Conservation (phyloP, 2,329 filamentous ascomycete species). For the Sclerotiophoma versabilis region DNA sequence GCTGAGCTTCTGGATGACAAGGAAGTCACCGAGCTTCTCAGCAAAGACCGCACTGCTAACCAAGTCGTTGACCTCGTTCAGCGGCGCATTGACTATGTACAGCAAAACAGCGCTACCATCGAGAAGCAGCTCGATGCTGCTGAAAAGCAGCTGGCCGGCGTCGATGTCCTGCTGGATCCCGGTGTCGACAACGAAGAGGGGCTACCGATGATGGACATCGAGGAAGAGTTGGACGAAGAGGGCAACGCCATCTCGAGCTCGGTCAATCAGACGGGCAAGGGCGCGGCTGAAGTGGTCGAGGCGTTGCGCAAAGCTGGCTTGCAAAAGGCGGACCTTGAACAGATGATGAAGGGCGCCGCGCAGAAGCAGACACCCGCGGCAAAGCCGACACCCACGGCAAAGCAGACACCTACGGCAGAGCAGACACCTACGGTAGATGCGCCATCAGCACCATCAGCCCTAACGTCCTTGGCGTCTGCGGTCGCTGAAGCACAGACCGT, state of each 20-base stretch:
- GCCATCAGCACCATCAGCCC: not conserved
- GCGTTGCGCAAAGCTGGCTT: constrained; percentile 77
- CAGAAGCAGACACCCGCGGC: not conserved
- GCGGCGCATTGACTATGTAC: constrained; percentile 87
- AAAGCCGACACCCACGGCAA: not conserved
- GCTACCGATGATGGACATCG: constrained; percentile 85
- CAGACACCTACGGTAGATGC: not conserved
- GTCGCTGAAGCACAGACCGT: not conserved
- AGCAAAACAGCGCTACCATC: constrained; percentile 77
- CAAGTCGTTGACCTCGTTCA: constrained; percentile 74
- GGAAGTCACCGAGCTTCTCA: constrained; percentile 64
- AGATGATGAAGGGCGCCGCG: constrained; percentile 19
- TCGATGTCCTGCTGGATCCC: constrained; percentile 63
- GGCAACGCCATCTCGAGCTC: constrained; percentile 75
- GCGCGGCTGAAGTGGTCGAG: constrained; percentile 72
- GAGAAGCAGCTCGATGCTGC: constrained; percentile 74
- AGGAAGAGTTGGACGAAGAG: constrained; percentile 90
- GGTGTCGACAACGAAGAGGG: constrained; percentile 71
- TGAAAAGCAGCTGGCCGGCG: constrained; percentile 72
- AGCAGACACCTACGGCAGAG: not conserved
- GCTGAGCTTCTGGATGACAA: constrained; percentile 69
- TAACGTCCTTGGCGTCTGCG: not conserved
- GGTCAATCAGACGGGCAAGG: constrained; percentile 66
- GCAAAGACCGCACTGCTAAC: constrained; percentile 60
- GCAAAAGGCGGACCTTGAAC: constrained; percentile 50